Evolutionary conservation across 345 rosid species (phyloP).

Genomic region (Boechera stricta): DNA sequence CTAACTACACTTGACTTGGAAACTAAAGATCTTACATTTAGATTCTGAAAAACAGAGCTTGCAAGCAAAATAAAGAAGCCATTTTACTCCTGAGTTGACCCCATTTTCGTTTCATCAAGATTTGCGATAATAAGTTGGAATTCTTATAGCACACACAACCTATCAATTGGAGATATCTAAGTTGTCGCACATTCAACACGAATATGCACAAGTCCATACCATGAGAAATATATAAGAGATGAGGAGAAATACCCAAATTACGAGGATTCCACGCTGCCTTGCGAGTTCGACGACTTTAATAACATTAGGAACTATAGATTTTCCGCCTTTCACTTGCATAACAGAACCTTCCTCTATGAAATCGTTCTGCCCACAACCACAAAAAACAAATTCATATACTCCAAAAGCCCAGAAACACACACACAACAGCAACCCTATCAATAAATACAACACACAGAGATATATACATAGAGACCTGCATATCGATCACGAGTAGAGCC

Average conservation of each 20-base stretch:
- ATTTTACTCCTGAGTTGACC: not conserved
- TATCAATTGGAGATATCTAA: not conserved
- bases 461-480: slow-evolving; percentile 66
- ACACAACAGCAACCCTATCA: not conserved
- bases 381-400: not conserved
- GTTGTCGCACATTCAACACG: not conserved
- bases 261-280: slow-evolving; percentile 74
- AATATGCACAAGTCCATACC: not conserved
- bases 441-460: not conserved
- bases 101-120: not conserved
- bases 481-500: slow-evolving; percentile 89
- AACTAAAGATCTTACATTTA: not conserved
- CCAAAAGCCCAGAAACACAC: not conserved
- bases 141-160: not conserved
- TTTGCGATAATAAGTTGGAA: not conserved
- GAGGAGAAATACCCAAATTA: slow-evolving; percentile 65
- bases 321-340: slow-evolving; percentile 67
- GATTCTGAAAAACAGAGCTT: not conserved
- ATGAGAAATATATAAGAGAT: slow-evolving; percentile 23
- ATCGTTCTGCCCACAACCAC: slow-evolving; percentile 59
- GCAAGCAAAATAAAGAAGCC: not conserved
- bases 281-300: slow-evolving; percentile 69
- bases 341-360: slow-evolving; percentile 61
- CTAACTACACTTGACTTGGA: not conserved
- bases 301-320: slow-evolving; percentile 71